Conservation (phyloP, 352 stramenopile genomes). For the Halophytophthora polymorphica region DNA sequence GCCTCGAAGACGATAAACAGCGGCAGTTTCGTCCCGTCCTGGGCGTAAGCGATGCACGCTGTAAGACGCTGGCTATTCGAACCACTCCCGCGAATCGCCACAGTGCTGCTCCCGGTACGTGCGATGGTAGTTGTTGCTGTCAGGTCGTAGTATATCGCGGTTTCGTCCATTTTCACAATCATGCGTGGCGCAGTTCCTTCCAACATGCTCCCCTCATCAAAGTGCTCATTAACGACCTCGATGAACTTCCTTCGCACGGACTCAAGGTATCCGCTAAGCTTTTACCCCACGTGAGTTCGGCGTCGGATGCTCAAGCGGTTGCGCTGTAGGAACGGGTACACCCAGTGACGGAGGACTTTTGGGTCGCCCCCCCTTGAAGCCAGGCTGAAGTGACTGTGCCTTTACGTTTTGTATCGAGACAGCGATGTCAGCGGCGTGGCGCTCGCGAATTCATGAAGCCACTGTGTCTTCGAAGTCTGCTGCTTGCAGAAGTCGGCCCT, state of each 20-base stretch:
- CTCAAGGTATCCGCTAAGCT: constrained; percentile 8
- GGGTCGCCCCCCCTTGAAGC: neutral
- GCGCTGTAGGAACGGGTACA: constrained; percentile 6
- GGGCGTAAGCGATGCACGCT: constrained; percentile 5
- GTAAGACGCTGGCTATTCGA: constrained; percentile 2
- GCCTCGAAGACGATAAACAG: constrained; percentile 6
- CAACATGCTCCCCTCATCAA: neutral
- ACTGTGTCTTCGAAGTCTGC: too few species aligned
- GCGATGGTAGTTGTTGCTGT: constrained; percentile 3
- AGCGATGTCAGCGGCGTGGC: constrained; percentile 1
- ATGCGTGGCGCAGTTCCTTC: constrained; percentile 2
- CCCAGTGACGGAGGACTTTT: constrained; percentile 1
- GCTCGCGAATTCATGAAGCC: constrained; percentile 3
- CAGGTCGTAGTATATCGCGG: neutral
- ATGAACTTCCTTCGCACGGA: constrained; percentile 2
- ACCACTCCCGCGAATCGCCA: constrained; percentile 4
- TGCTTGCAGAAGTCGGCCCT: too few species aligned
- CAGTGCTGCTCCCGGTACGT: neutral
- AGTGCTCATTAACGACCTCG: constrained; percentile 6
- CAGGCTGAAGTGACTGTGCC: constrained; percentile 3
- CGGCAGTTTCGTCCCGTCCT: constrained; percentile 7
- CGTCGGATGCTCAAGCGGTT: constrained; percentile 2
- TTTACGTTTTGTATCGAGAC: constrained; percentile 2
- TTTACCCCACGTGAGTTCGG: constrained; percentile 3
- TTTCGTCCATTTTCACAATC: constrained; percentile 8